A percentile compares a stretch with the other conserved stretches of the same genome.
These are phyloP conservation scores for Musa troglodytarum DNA, from an alignment of 176 grass and related monocot species.

Conservation along the genomic window DNA sequence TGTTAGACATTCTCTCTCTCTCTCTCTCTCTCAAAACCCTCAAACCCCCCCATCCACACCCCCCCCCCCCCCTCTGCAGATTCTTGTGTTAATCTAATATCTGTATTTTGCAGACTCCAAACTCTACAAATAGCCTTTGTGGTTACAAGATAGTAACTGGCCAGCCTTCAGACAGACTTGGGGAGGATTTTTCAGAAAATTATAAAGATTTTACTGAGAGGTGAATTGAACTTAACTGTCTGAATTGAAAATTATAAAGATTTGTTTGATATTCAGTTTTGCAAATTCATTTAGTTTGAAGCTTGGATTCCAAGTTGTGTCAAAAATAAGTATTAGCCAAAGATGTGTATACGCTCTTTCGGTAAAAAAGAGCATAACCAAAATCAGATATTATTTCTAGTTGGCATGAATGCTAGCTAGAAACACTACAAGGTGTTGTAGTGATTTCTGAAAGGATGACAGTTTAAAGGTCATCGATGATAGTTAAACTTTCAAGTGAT, in stretches of 20 bases:
- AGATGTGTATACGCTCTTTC: too few relatives aligned
- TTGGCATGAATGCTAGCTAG: too few relatives aligned
- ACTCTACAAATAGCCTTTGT: slow-evolving; percentile 91
- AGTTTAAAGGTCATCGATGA: too few relatives aligned
- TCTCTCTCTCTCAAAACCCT: slow-evolving; percentile 20
- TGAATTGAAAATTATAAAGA: not conserved
- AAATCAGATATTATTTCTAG: too few relatives aligned
- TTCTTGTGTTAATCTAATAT: slow-evolving; percentile 19
- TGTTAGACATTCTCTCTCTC: slow-evolving; percentile 16
- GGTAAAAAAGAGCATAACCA: too few relatives aligned
- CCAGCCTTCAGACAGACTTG: slow-evolving; percentile 96
- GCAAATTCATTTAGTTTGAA: too few relatives aligned
- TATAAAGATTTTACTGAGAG: slow-evolving; percentile 91
- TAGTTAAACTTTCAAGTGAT: too few relatives aligned
- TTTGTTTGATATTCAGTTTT: not conserved
- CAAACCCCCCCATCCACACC: too few relatives aligned
- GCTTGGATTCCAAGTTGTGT: too few relatives aligned
- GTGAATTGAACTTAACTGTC: slow-evolving; percentile 23
- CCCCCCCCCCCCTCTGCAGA: slow-evolving; percentile 18
- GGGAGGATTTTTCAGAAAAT: slow-evolving; percentile 84
- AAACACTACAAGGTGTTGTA: too few relatives aligned
- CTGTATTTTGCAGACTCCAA: slow-evolving; percentile 61
- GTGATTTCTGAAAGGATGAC: too few relatives aligned
- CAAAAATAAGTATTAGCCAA: too few relatives aligned
- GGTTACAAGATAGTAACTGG: slow-evolving; percentile 99